Conservation (phyloP, 139 green algal genomes). For the Ettlia oleoabundans region DNA sequence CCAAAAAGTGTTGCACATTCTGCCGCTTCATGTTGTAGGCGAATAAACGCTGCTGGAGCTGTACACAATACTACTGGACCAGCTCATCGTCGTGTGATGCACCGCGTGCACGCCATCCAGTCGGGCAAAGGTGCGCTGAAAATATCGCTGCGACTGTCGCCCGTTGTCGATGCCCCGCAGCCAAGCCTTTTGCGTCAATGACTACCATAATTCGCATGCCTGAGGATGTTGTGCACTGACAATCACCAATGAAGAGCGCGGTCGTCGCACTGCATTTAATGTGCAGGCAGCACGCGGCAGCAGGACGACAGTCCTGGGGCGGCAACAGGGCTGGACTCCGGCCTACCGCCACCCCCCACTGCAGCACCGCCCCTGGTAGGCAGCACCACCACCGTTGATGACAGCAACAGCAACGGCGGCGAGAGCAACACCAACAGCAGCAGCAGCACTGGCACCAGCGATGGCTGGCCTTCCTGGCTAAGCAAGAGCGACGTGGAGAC, state of each 20-base stretch:
- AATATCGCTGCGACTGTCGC: not conserved
- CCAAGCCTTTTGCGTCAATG: too few species aligned
- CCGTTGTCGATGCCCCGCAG: too few species aligned
- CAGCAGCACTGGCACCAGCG: not conserved
- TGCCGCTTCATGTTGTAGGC: too few species aligned
- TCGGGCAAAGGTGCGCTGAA: constrained; percentile 13
- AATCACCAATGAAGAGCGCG: too few species aligned
- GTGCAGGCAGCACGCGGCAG: constrained; percentile 22
- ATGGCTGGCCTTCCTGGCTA: constrained; percentile 41
- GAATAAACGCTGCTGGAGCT: not conserved
- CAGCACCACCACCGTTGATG: not conserved
- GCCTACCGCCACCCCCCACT: constrained; percentile 10
- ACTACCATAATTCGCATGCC: too few species aligned
- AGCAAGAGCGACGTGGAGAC: constrained; percentile 91
- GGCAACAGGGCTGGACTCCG: not conserved
- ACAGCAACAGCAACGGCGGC: not conserved
- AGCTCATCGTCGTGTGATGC: not conserved
- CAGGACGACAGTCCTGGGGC: not conserved
- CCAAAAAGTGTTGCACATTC: too few species aligned
- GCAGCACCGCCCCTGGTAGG: constrained; percentile 4
- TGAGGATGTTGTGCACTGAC: too few species aligned
- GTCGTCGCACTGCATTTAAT: too few species aligned
- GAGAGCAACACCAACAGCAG: constrained; percentile 1
- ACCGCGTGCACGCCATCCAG: constrained; percentile 10
- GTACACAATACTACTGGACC: not conserved